These are phyloP conservation scores for Xylaria scruposa DNA, from an alignment of 495 filamentous ascomycete genomes.

Conservation along the genomic window DNA sequence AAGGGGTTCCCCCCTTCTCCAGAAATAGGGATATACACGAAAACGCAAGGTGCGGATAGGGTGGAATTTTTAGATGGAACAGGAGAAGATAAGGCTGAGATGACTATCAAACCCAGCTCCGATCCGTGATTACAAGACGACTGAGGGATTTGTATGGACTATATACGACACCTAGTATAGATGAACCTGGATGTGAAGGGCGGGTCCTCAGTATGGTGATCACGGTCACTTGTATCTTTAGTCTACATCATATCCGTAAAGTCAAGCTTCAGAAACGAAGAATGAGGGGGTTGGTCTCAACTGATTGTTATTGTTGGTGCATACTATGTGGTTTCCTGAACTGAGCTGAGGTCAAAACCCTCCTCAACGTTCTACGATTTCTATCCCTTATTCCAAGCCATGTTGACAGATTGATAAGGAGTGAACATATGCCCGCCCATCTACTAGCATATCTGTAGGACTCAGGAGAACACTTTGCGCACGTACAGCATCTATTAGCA, in stretches of 20 bases:
- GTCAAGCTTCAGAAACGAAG: neutral
- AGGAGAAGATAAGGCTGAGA: constrained; percentile 24
- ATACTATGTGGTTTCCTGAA: neutral
- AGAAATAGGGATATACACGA: constrained; percentile 12
- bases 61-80: constrained; percentile 17
- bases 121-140: constrained; percentile 7
- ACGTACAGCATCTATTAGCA: neutral
- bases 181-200: neutral
- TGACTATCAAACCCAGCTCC: constrained; percentile 24
- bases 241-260: neutral
- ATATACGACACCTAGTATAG: constrained; percentile 14
- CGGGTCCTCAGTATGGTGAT: neutral
- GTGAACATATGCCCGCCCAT: neutral
- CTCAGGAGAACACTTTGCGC: neutral
- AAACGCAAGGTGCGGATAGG: constrained; percentile 5
- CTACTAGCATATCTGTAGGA: neutral
- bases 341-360: neutral
- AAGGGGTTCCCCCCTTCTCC: constrained; percentile 1
- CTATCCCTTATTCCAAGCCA: neutral
- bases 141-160: constrained; percentile 11
- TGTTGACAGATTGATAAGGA: neutral
- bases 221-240: neutral
- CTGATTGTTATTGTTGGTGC: neutral
- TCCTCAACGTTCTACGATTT: neutral
- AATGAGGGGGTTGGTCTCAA: neutral